Base-by-base conservation (phyloP, 2,329 filamentous ascomycete genomes). In the Nigrospora sphaerica region DNA sequence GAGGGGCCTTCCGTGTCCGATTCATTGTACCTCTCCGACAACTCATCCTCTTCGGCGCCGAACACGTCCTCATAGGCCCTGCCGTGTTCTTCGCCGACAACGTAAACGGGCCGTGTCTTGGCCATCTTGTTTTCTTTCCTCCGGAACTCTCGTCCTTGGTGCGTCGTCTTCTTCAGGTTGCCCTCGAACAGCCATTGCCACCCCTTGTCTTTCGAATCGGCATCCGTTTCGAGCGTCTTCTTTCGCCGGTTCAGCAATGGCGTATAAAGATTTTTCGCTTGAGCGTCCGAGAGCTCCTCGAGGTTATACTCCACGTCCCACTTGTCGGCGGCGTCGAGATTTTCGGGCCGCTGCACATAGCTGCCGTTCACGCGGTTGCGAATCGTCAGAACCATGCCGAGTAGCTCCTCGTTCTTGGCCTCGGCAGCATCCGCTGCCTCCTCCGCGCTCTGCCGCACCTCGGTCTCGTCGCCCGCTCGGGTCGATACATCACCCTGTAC, bases 281-380 rank as follows among this genome's bases (percentile, higher is more conserved):
- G 67, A 0, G 61, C 51, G 3, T 63, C 52, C 0, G 64, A 44
- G 2, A 90, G 69, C 52, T 91, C 85, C 39, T 77, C 74, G 41
- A 96, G 67, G 33, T 82, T 75, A 64, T 95, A 96, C 55, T 93
- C 81, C n/a, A 96, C 70, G 0, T 68, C 63, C 91, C 91, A 96
- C 58, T 52, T 81, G 48, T 60, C 63, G 6, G 11, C 17, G 13
- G 56, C 32, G 0, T 44, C 63, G 39, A 84, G 61, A 0, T 71
- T 54, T 2, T 65, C 52, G 0, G 89, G 86, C 3, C 89, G 81
- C 0, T 69, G 59, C 1, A 88, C 78, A 45, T 77, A 75, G 12
- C 69, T 45, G 16, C 78, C 83, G 57, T 93, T 85, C 45, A 95
- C 77, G 52, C 77, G 79, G 69, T 87, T 93, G 53, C 80, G 80